Percentiles rank a stretch among this genome's conserved stretches.
Conservation (phyloP, 2,329 filamentous ascomycete species). For the Lasiodiplodia theobromae region DNA sequence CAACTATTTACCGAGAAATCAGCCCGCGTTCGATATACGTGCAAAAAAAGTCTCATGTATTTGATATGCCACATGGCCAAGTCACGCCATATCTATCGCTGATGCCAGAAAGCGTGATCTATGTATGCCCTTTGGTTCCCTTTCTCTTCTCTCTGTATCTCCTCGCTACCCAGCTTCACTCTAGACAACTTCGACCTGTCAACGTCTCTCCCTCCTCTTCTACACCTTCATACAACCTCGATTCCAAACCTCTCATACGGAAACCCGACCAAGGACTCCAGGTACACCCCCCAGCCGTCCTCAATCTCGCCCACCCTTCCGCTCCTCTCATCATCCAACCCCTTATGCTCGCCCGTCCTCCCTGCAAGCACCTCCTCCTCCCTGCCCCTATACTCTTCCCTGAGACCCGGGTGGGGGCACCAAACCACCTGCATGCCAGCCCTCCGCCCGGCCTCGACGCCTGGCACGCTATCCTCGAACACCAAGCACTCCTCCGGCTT, state of each 20-base stretch:
- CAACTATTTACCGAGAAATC: too few relatives aligned
- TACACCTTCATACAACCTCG: not conserved
- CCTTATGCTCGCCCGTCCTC: conserved; percentile 73
- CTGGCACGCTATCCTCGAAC: conserved; percentile 94
- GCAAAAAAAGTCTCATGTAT: not conserved
- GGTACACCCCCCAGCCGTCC: conserved; percentile 66
- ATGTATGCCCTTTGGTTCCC: not conserved
- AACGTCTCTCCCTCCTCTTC: not conserved
- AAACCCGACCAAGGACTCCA: conserved; percentile 64
- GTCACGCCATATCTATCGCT: not conserved
- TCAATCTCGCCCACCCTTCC: conserved; percentile 62
- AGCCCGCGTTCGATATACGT: not conserved
- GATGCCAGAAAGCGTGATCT: not conserved
- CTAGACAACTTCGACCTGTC: not conserved
- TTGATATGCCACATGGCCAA: not conserved
- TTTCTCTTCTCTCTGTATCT: not conserved
- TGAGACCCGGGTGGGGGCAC: conserved; percentile 83
- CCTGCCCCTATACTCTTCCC: conserved; percentile 76
- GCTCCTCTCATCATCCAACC: conserved; percentile 53
- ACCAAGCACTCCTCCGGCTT: conserved; percentile 88
- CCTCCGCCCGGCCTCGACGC: conserved; percentile 86
- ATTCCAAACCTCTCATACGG: conserved; percentile 68
- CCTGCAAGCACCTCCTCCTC: conserved; percentile 87
- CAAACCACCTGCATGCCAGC: conserved; percentile 96
- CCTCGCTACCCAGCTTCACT: not conserved